Evolutionary conservation across 805 yeast species (phyloP).

Genomic region (Candida verbasci): DNA sequence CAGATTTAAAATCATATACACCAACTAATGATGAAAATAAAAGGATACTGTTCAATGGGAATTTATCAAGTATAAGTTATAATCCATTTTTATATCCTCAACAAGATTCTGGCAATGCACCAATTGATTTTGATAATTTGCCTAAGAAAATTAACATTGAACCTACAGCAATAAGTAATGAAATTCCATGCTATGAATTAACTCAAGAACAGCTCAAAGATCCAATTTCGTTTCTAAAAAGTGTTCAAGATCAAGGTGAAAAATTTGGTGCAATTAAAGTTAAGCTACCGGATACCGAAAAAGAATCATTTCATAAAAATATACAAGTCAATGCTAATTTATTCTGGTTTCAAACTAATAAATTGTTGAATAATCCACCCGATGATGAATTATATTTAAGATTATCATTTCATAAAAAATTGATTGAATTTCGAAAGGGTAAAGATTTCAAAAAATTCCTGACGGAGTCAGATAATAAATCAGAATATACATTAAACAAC

Average conservation of each 20-base stretch:
- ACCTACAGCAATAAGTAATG: constrained; percentile 9
- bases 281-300: constrained; percentile 47
- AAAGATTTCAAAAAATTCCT: constrained; percentile 6
- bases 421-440: constrained; percentile 38
- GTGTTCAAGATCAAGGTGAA: constrained; percentile 45
- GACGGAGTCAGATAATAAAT: background rate
- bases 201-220: constrained; percentile 46
- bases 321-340: constrained; percentile 40
- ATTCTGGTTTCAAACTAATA: constrained; percentile 48
- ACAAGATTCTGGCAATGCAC: constrained; percentile 39
- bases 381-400: constrained; percentile 41
- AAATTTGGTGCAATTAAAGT: constrained; percentile 74
- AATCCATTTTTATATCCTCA: constrained; percentile 47
- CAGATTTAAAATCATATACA: constrained; percentile 19
- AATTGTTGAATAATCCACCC: constrained; percentile 43
- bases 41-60: constrained; percentile 19
- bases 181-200: constrained; percentile 57
- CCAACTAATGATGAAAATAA: constrained; percentile 12
- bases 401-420: constrained; percentile 43
- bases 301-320: constrained; percentile 14
- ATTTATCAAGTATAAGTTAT: constrained; percentile 26
- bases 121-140: constrained; percentile 38
- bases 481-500: constrained; percentile 25
- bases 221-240: constrained; percentile 64
- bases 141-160: constrained; percentile 19